Base-by-base conservation (phyloP, 1,284 basidiomycete genomes). In the Phenoliferia sp. region DNA sequence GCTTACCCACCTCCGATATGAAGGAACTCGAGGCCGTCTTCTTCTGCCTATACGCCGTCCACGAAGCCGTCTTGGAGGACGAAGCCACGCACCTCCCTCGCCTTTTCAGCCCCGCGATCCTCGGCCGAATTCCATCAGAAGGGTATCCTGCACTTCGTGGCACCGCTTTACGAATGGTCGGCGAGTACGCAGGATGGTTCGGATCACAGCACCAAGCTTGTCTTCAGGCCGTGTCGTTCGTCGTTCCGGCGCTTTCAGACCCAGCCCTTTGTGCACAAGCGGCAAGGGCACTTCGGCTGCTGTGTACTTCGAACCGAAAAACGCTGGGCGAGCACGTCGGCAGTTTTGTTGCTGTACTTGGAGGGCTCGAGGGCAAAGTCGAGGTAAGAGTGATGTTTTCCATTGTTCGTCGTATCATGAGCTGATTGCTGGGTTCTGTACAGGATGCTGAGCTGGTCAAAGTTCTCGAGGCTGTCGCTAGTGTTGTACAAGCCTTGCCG, bases 401-500 rank as follows among this genome's bases (percentile, higher is more conserved):
- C 31, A 5, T 16, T 22, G 29, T 33, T 10, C 32, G 2, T 34
- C 44, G 31, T 33, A 15, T 10, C 29, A 32, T 44, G 39, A 39
- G 28, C 17, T 52, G 48, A 33, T 29, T 48, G 6, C 56, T 59
- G 17, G 3, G 16, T n/a, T n/a, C 17, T 34, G n/a, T 1, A n/a
- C 52, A 73, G 69, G 60, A 72, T 36, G 59, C 68, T 32, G 75
- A 77, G 52, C 73, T 75, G n/a, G 68, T 68, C 12, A 75, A 74
- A 62, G 76, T 77, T 12, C 59, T 77, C 12, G 75, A 76, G 34
- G 69, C 73, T 26, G 76, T 77, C 0, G 71, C 73, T 10, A 75
- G 73, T 28, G 76, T 77, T 26, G 66, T 77, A 17, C 76, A 77
- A 56, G 76, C 76, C 3, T 50, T 77, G 19, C 69, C 73, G 9